Conservation (phyloP, 306 rosid genomes). For the Prunus davidiana region DNA sequence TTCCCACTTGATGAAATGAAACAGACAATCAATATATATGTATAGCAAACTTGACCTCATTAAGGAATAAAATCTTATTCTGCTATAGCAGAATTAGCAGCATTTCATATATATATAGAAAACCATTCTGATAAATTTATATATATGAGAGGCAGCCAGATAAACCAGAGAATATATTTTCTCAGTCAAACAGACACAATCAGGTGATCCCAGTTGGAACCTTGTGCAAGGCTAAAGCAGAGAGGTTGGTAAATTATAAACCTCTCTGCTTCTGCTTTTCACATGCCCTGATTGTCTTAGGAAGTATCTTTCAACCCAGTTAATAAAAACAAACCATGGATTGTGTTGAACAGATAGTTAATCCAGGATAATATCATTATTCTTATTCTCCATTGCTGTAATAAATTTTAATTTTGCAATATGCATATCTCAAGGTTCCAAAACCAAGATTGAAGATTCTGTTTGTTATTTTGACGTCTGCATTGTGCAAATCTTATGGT, state of each 20-base stretch:
- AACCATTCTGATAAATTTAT: neutral
- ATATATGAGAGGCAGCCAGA: too few relatives aligned
- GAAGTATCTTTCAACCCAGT: too few relatives aligned
- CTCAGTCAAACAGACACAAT: neutral
- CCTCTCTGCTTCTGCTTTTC: too few relatives aligned
- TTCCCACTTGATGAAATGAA: neutral
- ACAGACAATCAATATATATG: neutral
- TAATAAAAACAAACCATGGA: too few relatives aligned
- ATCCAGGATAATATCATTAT: too few relatives aligned
- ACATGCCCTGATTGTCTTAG: too few relatives aligned
- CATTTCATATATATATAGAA: neutral
- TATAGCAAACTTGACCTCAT: neutral
- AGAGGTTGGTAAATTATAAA: too few relatives aligned
- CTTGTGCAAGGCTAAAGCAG: neutral
- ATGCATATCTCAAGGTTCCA: neutral
- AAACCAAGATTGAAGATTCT: too few relatives aligned
- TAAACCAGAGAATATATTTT: neutral
- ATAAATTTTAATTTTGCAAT: neutral
- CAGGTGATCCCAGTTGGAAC: neutral
- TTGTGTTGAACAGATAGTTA: too few relatives aligned
- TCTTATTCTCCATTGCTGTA: too few relatives aligned
- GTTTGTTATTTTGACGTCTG: too few relatives aligned
- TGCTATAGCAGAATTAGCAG: neutral
- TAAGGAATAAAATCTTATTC: constrained; percentile 10
- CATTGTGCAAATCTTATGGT: neutral